Percentiles rank a stretch among this genome's conserved stretches.
Evolutionary conservation across 805 yeast genomes (phyloP).

Genomic region (Lipomyces orientalis): DNA sequence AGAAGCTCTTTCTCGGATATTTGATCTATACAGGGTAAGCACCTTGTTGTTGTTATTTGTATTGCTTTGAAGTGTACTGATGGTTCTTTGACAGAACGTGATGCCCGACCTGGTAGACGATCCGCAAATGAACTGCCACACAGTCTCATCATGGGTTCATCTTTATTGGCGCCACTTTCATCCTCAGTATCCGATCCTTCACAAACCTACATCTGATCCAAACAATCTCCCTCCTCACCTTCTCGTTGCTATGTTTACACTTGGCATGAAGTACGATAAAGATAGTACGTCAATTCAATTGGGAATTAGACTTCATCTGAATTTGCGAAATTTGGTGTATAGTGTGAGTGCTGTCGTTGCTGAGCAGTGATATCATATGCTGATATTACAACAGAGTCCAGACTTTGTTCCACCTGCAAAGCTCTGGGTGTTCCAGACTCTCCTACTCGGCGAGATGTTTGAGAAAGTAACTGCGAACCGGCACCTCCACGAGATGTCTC

Average conservation of each 20-base stretch:
- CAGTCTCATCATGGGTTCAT: constrained; percentile 40
- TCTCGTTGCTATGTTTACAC: constrained; percentile 40
- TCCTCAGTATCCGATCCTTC: constrained; percentile 51
- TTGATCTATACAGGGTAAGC: constrained; percentile 12
- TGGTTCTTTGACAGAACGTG: background rate
- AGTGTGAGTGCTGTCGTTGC: constrained; percentile 7
- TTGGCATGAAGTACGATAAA: constrained; percentile 41
- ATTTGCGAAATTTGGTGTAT: constrained; percentile 26
- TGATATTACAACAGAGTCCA: constrained; percentile 36
- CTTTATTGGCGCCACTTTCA: constrained; percentile 49
- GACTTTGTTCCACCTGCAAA: constrained; percentile 39
- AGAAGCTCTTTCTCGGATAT: constrained; percentile 21
- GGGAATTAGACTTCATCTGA: constrained; percentile 23
- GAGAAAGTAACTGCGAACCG: constrained; percentile 41
- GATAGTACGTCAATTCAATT: constrained; percentile 26
- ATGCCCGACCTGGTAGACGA: constrained; percentile 19
- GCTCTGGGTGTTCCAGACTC: constrained; percentile 42
- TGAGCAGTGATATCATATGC: constrained; percentile 10
- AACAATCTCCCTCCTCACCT: constrained; percentile 36
- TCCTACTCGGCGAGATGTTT: constrained; percentile 41
- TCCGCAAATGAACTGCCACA: constrained; percentile 26
- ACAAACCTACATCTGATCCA: constrained; percentile 46
- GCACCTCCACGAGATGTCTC: constrained; percentile 43
- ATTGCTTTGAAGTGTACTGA: background rate
- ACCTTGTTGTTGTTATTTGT: background rate